phyloP scores from a whole-genome alignment of 108 stramenopile species.

The Fistulifera solaris region DNA sequence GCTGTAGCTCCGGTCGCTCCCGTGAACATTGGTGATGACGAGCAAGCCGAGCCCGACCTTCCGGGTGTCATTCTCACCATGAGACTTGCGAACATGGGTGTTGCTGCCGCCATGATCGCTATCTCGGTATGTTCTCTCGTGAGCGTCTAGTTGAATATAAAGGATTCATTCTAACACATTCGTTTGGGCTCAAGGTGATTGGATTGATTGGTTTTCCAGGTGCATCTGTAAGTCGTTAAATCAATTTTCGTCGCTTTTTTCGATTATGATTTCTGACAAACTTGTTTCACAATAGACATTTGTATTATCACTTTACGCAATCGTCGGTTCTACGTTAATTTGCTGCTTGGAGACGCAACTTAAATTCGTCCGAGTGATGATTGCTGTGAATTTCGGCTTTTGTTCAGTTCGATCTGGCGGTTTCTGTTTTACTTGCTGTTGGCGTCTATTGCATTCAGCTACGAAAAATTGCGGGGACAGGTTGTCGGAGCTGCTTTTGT shows the following conservation, averaged over 20 bases:
- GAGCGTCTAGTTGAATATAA: neutral
- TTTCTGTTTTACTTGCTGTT: constrained; percentile 72
- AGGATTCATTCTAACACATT: neutral
- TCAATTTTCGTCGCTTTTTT: constrained; percentile 3
- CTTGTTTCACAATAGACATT: constrained; percentile 45
- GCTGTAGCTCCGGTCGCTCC: neutral
- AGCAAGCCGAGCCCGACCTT: constrained; percentile 41
- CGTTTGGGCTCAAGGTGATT: neutral
- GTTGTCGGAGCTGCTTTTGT: constrained; percentile 33
- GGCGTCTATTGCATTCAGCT: constrained; percentile 48
- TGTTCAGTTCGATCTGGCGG: constrained; percentile 62
- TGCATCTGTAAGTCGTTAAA: neutral
- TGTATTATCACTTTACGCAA: constrained; percentile 68
- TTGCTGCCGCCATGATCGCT: constrained; percentile 50
- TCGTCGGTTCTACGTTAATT: constrained; percentile 64
- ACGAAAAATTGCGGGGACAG: constrained; percentile 41
- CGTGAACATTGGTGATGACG: neutral
- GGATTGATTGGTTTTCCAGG: constrained; percentile 1
- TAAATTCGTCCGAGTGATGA: constrained; percentile 74
- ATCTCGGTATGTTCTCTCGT: constrained; percentile 35
- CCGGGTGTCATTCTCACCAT: constrained; percentile 62
- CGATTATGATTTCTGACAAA: constrained; percentile 15
- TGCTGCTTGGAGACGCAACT: constrained; percentile 85
- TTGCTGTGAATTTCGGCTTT: constrained; percentile 80
- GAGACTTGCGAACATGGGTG: constrained; percentile 63